Evolutionary conservation across 73 alveolate genomes (phyloP).

Genomic region (Paramecium biaurelia): DNA sequence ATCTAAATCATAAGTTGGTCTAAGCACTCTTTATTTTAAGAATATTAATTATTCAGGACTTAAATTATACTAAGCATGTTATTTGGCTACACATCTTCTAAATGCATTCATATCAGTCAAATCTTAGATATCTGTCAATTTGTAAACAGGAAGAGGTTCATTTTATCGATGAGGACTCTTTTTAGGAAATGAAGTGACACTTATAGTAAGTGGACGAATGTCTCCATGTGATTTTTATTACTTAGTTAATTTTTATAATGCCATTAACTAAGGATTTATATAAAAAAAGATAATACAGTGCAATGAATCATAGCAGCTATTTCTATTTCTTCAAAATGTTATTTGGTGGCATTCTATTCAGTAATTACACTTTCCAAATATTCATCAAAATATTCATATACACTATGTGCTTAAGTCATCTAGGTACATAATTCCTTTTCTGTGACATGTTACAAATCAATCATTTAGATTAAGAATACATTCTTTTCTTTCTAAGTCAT

Average conservation of each 20-base stretch:
- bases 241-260: neutral
- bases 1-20: neutral
- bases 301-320: conserved; percentile 33
- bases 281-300: neutral
- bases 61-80: neutral
- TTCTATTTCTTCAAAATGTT: conserved; percentile 25
- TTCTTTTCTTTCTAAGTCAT: neutral
- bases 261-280: neutral
- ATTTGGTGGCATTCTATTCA: neutral
- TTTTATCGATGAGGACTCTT: neutral
- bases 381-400: conserved; percentile 16
- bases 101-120: conserved; percentile 29
- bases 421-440: conserved; percentile 38
- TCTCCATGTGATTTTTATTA: neutral
- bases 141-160: neutral
- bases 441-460: conserved; percentile 18
- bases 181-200: neutral
- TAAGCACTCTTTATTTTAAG: neutral
- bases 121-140: neutral
- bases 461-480: neutral
- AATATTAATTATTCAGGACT: conserved; percentile 18
- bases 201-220: conserved; percentile 8
- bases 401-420: conserved; percentile 33
- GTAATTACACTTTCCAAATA: neutral
- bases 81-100: conserved; percentile 14